Conservation (phyloP, 2,329 filamentous ascomycete genomes). For the Aquanectria penicillioides region DNA sequence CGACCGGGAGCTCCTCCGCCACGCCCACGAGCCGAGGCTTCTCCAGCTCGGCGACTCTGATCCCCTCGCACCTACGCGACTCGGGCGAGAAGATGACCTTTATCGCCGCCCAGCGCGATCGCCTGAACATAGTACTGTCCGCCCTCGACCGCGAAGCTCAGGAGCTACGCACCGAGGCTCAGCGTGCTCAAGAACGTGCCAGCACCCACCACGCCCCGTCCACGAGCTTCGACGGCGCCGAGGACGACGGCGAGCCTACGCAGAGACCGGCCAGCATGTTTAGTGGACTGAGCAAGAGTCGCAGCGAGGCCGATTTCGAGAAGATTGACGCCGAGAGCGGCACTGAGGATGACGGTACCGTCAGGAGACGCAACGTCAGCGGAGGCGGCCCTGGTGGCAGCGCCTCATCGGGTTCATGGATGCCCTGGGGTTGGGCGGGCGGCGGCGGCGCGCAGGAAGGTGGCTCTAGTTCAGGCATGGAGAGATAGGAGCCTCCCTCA, state of each 20-base stretch:
- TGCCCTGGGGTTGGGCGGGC: constrained; percentile 59
- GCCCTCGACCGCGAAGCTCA: constrained; percentile 84
- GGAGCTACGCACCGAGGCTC: constrained; percentile 57
- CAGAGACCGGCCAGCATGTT: constrained; percentile 60
- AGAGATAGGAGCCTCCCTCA: constrained; percentile 45
- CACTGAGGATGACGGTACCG: constrained; percentile 60
- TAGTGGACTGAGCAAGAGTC: constrained; percentile 77
- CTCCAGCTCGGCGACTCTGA: constrained; percentile 65
- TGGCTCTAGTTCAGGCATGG: constrained; percentile 50
- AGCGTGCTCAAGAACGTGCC: constrained; percentile 35
- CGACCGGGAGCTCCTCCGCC: constrained; percentile 46
- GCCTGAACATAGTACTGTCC: constrained; percentile 76
- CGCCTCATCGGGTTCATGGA: constrained; percentile 54
- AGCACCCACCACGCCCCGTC: constrained; percentile 28
- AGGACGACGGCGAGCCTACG: constrained; percentile 46
- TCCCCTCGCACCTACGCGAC: constrained; percentile 74
- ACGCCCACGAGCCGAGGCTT: constrained; percentile 31
- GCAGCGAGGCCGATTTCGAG: constrained; percentile 89
- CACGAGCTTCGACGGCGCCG: constrained; percentile 42
- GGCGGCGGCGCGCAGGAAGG: constrained; percentile 22
- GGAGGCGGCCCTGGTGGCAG: constrained; percentile 33
- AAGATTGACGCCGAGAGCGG: constrained; percentile 82
- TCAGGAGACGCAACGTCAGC: constrained; percentile 45
- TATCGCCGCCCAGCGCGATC: constrained; percentile 81
- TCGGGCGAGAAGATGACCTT: constrained; percentile 77